phyloP scores from a whole-genome alignment of 2,329 filamentous ascomycete genomes.

The Epichloe sp. region DNA sequence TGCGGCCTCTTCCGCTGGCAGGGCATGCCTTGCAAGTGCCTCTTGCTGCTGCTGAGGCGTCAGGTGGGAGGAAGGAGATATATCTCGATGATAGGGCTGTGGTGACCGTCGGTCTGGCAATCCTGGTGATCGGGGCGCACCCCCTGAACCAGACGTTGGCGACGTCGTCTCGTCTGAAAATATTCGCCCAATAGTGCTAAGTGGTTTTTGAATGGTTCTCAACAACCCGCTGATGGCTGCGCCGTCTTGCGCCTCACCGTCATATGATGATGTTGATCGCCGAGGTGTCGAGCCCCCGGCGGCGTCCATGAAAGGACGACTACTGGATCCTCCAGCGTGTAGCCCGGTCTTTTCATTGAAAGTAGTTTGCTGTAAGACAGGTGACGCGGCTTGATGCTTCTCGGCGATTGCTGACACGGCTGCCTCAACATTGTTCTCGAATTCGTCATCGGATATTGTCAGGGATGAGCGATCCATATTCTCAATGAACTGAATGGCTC shows the following conservation, averaged over 20 bases:
- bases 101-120: slow-evolving; percentile 16
- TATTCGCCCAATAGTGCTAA: slow-evolving; percentile 86
- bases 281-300: slow-evolving; percentile 27
- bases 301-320: slow-evolving; percentile 30
- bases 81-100: slow-evolving; percentile 14
- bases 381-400: slow-evolving; percentile 53
- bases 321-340: slow-evolving; percentile 17
- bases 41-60: slow-evolving; percentile 13
- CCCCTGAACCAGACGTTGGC: slow-evolving; percentile 19
- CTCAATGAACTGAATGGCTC: slow-evolving; percentile 92
- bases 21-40: slow-evolving; percentile 22
- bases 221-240: slow-evolving; percentile 75
- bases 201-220: slow-evolving; percentile 77
- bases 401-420: slow-evolving; percentile 93
- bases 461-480: slow-evolving; percentile 87
- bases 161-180: slow-evolving; percentile 58
- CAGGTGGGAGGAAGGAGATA: slow-evolving; percentile 10
- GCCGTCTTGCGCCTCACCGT: slow-evolving; percentile 49
- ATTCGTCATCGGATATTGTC: slow-evolving; percentile 89
- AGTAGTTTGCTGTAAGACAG: slow-evolving; percentile 24
- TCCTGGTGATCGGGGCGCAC: slow-evolving; percentile 25
- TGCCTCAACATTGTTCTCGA: slow-evolving; percentile 90
- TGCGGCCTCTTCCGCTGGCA: slow-evolving; percentile 75
- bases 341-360: slow-evolving; percentile 32
- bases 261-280: slow-evolving; percentile 42